These are phyloP conservation scores for Fusarium dlaminii DNA, from an alignment of 2,329 filamentous ascomycete genomes.

Conservation along the genomic window DNA sequence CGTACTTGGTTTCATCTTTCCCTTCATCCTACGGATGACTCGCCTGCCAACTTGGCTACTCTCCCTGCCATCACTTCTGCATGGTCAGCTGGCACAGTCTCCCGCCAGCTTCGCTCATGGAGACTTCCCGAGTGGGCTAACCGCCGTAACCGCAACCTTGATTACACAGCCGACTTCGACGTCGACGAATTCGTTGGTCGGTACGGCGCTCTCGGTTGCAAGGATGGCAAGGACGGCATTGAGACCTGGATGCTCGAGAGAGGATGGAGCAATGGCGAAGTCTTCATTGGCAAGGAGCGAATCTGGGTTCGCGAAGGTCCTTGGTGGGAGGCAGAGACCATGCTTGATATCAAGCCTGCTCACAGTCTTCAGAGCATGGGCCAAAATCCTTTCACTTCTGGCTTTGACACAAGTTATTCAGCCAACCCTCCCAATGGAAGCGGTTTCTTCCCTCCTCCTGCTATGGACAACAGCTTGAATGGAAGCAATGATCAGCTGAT, in stretches of 20 bases:
- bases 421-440: slow-evolving; percentile 70
- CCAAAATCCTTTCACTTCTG: slow-evolving; percentile 55
- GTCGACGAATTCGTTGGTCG: slow-evolving; percentile 88
- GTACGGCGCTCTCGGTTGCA: slow-evolving; percentile 85
- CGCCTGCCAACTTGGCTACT: slow-evolving; percentile 77
- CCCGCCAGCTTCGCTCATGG: slow-evolving; percentile 92
- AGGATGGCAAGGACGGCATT: slow-evolving; percentile 89
- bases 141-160: slow-evolving; percentile 85
- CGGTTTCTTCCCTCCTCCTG: slow-evolving; percentile 75
- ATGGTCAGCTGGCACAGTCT: slow-evolving; percentile 94
- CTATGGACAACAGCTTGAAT: slow-evolving; percentile 68
- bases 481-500: slow-evolving; percentile 79
- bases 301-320: slow-evolving; percentile 94
- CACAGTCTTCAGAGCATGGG: slow-evolving; percentile 56
- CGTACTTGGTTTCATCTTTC: slow-evolving; percentile 95
- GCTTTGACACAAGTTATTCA: slow-evolving; percentile 78
- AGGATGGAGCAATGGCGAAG: slow-evolving; percentile 98
- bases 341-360: slow-evolving; percentile 86
- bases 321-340: slow-evolving; percentile 98
- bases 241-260: slow-evolving; percentile 94
- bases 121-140: slow-evolving; percentile 97
- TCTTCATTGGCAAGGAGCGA: slow-evolving; percentile 88
- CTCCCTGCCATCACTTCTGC: slow-evolving; percentile 78
- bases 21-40: slow-evolving; percentile 89
- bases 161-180: slow-evolving; percentile 98